Base-by-base conservation (phyloP, 495 filamentous ascomycete species). In the Penicillium silybi region DNA sequence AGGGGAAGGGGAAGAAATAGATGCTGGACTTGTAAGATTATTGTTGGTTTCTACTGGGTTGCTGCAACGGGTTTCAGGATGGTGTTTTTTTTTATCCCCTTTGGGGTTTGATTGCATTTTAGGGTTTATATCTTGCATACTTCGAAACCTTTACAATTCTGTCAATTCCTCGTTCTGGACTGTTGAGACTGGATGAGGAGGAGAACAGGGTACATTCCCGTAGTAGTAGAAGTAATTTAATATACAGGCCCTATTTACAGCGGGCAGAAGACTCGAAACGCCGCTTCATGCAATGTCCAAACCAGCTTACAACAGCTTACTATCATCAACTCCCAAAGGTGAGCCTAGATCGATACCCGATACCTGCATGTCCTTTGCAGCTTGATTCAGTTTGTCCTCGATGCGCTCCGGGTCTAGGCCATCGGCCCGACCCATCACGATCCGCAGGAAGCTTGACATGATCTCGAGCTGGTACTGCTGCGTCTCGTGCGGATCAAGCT, bases 1-100 rank as follows among this genome's bases (percentile, higher is more conserved):
- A 89, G 77, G 86, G 87, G 75, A 87, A 85, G 73, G 81, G 80
- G 44, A 90, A 90, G 81, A 88, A 92, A 77, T 87, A 74, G 74
- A 60, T 37, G 25, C 3, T 34, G 27, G n/a, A 29, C 32, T 44
- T 63, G 40, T 54, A 55, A 52, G 51, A 47, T 46, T 48, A 54
- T 50, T 40, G 39, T 19, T 42, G 50, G 29, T 20, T 54, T 52
- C 11, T 2, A 23, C 44, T 50, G 34, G 54, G 34, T 47, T 44
- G 23, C 37, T 52, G 48, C 42, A 32, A 41, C 27, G 26, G 43
- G 25, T 22, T 27, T 41, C 29, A 20, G 48, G 34, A 20, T 27
- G 48, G 48, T 32, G 48, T 52, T 44, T 43, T 38, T 43, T 23
- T 29, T 3, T 32, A 10, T 11, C 26, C 26, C 26, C 29, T 5